Conservation (phyloP, 345 rosid genomes). For the Citrus inodora region DNA sequence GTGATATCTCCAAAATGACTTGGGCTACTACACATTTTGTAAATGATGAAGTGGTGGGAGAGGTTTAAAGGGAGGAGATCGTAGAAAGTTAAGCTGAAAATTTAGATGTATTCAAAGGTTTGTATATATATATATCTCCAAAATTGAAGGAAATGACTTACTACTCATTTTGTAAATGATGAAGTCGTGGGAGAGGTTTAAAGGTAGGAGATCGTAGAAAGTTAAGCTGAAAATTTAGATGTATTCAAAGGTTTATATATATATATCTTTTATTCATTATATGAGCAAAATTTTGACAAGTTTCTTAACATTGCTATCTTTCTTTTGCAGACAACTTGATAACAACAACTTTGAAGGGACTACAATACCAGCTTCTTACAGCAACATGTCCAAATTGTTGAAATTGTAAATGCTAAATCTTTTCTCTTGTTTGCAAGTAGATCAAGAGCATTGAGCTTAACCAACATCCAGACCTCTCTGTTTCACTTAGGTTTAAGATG, state of each 20-base stretch:
- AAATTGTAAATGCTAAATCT: constrained; percentile 68
- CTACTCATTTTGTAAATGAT: not conserved
- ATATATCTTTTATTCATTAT: not conserved
- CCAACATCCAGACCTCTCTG: not conserved
- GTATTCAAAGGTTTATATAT: not conserved
- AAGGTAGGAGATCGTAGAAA: not conserved
- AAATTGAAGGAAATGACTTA: no score
- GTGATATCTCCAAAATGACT: not conserved
- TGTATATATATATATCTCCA: not conserved
- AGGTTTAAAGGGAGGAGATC: not conserved
- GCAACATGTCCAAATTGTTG: constrained; percentile 70
- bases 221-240: not conserved
- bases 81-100: not conserved
- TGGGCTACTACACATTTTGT: not conserved
- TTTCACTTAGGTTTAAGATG: constrained; percentile 6
- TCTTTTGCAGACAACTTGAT: constrained; percentile 77
- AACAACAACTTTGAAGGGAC: constrained; percentile 82
- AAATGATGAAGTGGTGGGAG: not conserved
- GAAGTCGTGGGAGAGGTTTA: not conserved
- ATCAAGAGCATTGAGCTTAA: not conserved
- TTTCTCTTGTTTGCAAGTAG: constrained; percentile 1
- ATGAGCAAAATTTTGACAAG: not conserved
- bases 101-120: not conserved
- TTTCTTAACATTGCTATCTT: constrained; percentile 2
- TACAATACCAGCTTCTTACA: constrained; percentile 67